A percentile compares a stretch with the other conserved stretches of the same genome.
Conservation (phyloP, 1,284 basidiomycete genomes). For the Volvariella surrecta region DNA sequence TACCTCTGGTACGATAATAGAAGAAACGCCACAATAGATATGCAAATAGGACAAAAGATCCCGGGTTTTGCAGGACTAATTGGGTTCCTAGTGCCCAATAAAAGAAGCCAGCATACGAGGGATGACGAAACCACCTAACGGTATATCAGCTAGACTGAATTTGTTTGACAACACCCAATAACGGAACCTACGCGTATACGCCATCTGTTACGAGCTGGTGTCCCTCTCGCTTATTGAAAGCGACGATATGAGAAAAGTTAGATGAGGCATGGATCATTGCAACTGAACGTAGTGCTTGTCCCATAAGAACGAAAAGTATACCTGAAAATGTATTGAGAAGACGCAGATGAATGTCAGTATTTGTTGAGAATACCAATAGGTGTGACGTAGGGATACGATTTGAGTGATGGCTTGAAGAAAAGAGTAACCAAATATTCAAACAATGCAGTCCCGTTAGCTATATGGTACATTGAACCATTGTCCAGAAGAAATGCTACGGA, state of each 20-base stretch:
- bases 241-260: conserved; percentile 90
- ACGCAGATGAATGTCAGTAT: conserved; percentile 7
- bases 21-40: conserved; percentile 84
- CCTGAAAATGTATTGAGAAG: conserved; percentile 34
- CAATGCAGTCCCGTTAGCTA: conserved; percentile 77
- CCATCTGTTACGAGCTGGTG: conserved; percentile 85
- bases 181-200: conserved; percentile 64
- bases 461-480: conserved; percentile 82
- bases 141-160: not conserved
- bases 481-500: conserved; percentile 84
- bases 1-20: conserved; percentile 70
- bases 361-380: conserved; percentile 37
- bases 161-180: not conserved
- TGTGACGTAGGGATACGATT: conserved; percentile 46
- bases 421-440: conserved; percentile 73
- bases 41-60: conserved; percentile 60
- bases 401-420: conserved; percentile 56
- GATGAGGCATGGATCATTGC: conserved; percentile 95
- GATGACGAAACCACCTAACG: conserved; percentile 82
- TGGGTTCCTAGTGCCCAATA: conserved; percentile 98
- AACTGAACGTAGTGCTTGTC: conserved; percentile 75
- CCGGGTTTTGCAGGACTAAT: conserved; percentile 82
- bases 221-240: conserved; percentile 58
- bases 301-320: conserved; percentile 51
- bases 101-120: conserved; percentile 96